Percentiles rank a stretch among this genome's conserved stretches.
Evolutionary conservation across 306 rosid species (phyloP).

Genomic region (Clitoria ternatea): DNA sequence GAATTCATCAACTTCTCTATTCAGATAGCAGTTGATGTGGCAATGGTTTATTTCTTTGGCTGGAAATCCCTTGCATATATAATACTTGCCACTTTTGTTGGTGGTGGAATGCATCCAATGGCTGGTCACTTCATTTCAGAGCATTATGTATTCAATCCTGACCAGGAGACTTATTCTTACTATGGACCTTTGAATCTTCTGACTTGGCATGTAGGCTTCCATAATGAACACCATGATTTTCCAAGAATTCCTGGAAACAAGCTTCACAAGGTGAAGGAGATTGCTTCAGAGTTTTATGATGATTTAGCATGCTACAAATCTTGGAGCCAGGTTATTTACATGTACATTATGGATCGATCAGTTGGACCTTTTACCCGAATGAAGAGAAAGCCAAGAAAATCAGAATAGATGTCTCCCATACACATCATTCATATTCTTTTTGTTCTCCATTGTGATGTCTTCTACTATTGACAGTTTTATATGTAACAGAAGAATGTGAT

Average conservation of each 20-base stretch:
- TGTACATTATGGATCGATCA: slow-evolving; percentile 76
- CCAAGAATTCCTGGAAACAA: slow-evolving; percentile 86
- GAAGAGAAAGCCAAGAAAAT: slow-evolving; percentile 70
- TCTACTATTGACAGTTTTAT: neutral
- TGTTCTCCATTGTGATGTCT: neutral
- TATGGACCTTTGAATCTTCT: slow-evolving; percentile 83
- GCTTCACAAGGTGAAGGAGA: slow-evolving; percentile 87
- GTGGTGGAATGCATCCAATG: slow-evolving; percentile 99
- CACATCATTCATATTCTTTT: neutral
- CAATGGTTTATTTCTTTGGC: slow-evolving; percentile 68
- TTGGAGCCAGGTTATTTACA: slow-evolving; percentile 79
- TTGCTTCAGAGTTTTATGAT: slow-evolving; percentile 73
- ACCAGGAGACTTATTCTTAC: slow-evolving; percentile 91
- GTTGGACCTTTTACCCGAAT: slow-evolving; percentile 89
- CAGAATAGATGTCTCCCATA: slow-evolving; percentile 36
- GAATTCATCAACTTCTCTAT: slow-evolving; percentile 66
- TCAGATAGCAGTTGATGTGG: slow-evolving; percentile 59
- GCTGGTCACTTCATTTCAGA: slow-evolving; percentile 98
- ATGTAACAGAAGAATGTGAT: slow-evolving; percentile 28
- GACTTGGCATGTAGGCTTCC: slow-evolving; percentile 89
- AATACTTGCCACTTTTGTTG: slow-evolving; percentile 80
- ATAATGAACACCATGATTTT: slow-evolving; percentile 91
- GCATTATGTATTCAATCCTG: slow-evolving; percentile 82
- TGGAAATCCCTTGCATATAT: slow-evolving; percentile 77
- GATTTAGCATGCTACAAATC: slow-evolving; percentile 58